Base-by-base conservation (phyloP, 805 yeast genomes). In the Priceomyces melissophilus region DNA sequence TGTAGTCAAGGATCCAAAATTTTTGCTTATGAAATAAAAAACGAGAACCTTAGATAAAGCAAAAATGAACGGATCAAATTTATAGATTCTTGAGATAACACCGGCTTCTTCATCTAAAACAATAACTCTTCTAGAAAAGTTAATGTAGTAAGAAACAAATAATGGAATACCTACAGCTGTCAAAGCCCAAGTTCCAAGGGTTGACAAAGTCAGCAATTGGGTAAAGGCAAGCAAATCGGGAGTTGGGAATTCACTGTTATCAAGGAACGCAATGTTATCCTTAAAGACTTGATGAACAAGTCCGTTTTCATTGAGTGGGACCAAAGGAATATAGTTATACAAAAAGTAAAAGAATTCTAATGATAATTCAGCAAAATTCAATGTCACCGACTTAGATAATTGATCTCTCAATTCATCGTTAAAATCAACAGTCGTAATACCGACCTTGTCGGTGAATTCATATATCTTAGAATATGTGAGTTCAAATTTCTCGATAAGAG, bases 1-100 rank as follows among this genome's bases (percentile, higher is more conserved):
- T 41, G 51, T 49, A 41, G 60, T 49, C 57, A 55, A 59, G 35
- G 46, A 58, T 26, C 57, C 66, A 60, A 41, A 45, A 53, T 55
- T 58, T 47, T 61, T 63, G 50, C 59, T 58, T 43, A 71, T 50
- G 43, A 65, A 55, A 56, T 66, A 70, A 46, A 67, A 65, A 17
- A 71, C 45, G 45, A 78, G 51, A 25, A 73, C 55, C 55, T 78
- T 78, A 39, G 67, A 45, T 49, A 79, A 57, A 42, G 74, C 73
- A 57, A 75, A 78, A 37, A 71, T 61, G 46, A 79, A 69, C 32
- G 85, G 84, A 56, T 80, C 86, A 57, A 56, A 70, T 37, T 53
- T 59, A 55, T 68, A 67, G 41, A 63, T 60, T 58, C 75, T 65
- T 32, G 64, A 60, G 40, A 60, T 55, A 33, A 63, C 48, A 33